A percentile compares a stretch with the other conserved stretches of the same genome.
Conservation (phyloP, 2,329 filamentous ascomycete species). For the Penicillium occitanis region DNA sequence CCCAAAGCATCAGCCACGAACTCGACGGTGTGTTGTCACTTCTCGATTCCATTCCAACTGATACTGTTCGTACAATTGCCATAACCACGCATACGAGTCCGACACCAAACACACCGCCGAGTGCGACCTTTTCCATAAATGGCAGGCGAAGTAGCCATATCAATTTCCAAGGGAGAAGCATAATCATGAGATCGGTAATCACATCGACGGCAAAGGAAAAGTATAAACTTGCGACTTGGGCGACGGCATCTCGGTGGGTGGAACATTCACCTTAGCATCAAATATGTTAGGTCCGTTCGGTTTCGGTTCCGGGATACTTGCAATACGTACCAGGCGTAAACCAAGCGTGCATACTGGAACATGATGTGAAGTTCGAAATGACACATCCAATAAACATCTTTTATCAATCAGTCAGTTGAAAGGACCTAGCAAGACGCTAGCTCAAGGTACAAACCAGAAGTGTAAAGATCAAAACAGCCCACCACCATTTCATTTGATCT, state of each 20-base stretch:
- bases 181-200: conserved; percentile 40
- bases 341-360: conserved; percentile 37
- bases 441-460: conserved; percentile 30
- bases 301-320: background rate
- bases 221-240: conserved; percentile 37
- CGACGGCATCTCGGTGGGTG: conserved; percentile 30
- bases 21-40: conserved; percentile 30
- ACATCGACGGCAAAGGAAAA: conserved; percentile 39
- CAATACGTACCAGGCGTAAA: conserved; percentile 30
- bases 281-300: background rate
- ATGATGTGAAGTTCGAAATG: conserved; percentile 37
- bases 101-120: conserved; percentile 31
- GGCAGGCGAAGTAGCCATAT: conserved; percentile 41
- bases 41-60: conserved; percentile 33
- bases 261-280: conserved; percentile 27
- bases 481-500: conserved; percentile 39
- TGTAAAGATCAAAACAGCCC: conserved; percentile 36
- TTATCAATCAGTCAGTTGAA: background rate
- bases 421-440: too few species aligned
- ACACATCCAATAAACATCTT: conserved; percentile 41
- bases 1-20: conserved; percentile 41
- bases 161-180: conserved; percentile 39
- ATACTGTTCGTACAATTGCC: conserved; percentile 32
- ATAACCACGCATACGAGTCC: conserved; percentile 31
- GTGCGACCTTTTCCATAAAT: conserved; percentile 33